Base-by-base conservation (phyloP, 495 filamentous ascomycete genomes). In the Lineolata rhizophorae region DNA sequence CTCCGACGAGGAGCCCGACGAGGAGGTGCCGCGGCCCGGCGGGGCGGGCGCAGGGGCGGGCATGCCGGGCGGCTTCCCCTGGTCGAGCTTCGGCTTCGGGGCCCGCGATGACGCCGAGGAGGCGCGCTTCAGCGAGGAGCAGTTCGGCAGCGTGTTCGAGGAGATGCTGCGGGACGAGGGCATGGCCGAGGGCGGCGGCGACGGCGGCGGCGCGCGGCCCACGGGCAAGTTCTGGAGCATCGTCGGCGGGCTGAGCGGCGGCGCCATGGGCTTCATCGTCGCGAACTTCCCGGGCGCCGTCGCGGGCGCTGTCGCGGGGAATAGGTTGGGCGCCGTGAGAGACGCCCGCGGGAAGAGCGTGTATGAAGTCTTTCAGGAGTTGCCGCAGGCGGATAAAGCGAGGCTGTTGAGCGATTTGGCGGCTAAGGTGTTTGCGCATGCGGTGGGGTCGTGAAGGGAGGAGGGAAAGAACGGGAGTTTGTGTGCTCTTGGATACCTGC, bases 121-220 rank as follows among this genome's bases (percentile, higher is more conserved):
- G 31, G 43, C 50, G 20, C 32, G 17, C 0, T 53, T 68, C 43
- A 62, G 70, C 40, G 62, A 70, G 28, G 68, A 72, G 37, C 87
- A 95, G 53, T 97, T 95, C 48, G 81, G 73, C 13, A 65, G 69
- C 38, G 76, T 82, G 2, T 97, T 97, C 46, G 90, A 97, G 60
- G 87, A 97, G 62, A 97, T 97, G 87, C 54, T 95, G 52, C 67
- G 76, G 20, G 87, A 97, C 42, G 76, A 94, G 43, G n/a, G n/a
- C n/a, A n/a, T 76, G 20, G 87, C 95, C 42, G 76, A 94, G 48
- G 87, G 85, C 0, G 63, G 95, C 52, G 73, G 75, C 0, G 70
- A 72, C 34, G 62, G 65, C 13, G 52, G 57, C 12, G 44, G 53
- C 10, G 50, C 54, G 11, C 40, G 45, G 15, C 72, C 74, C 12